Evolutionary conservation across 208 protist genomes (phyloP).

Genomic region (Tritrichomonas foetus): DNA sequence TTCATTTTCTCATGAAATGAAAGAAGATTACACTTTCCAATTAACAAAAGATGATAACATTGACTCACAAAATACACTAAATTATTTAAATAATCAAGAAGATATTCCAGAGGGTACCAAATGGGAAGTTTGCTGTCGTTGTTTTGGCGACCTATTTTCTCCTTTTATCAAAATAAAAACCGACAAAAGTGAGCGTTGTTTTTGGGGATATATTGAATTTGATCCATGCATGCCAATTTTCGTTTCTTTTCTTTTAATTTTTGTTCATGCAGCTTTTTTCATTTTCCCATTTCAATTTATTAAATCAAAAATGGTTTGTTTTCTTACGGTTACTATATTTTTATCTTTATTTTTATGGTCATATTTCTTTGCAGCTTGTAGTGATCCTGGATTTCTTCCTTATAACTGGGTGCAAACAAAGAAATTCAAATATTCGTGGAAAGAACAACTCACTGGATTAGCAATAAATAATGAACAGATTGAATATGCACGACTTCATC

Average conservation of each 20-base stretch:
- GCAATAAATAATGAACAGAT: neutral
- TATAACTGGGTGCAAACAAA: neutral
- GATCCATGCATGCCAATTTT: neutral
- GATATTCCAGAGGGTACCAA: no score
- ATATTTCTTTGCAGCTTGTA: neutral
- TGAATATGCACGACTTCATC: neutral
- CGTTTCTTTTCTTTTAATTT: neutral
- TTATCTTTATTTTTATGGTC: neutral
- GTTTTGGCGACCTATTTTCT: no score
- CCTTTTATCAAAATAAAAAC: no score
- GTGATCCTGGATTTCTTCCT: slow-evolving; percentile 6
- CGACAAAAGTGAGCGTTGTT: no score
- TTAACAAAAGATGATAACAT: no score
- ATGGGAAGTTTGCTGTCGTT: no score
- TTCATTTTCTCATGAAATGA: no score
- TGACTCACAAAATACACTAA: no score
- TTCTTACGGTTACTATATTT: neutral
- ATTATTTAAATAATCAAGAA: no score
- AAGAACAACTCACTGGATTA: neutral
- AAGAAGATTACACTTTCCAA: no score
- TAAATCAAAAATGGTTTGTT: neutral
- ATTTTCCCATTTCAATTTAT: no score
- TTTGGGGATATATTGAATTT: no score
- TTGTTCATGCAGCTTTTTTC: neutral
- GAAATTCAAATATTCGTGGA: neutral